phyloP scores from a whole-genome alignment of 371 early-diverging fungal species.

The Batrachochytrium dendrobatidis region DNA sequence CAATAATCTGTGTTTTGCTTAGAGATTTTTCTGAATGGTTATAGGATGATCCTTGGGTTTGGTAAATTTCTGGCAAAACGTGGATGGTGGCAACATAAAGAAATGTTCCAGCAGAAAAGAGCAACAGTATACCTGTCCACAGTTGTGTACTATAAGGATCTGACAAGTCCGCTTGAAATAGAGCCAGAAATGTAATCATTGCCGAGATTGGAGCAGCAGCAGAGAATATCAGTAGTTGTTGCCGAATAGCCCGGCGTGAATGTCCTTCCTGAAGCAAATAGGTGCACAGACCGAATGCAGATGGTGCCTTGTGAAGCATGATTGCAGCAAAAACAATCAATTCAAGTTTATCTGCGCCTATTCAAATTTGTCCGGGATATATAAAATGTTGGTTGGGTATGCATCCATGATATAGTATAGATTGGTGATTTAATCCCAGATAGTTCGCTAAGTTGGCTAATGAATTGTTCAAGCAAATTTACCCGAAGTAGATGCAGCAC shows the following conservation, averaged over 20 bases:
- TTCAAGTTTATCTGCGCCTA: constrained; percentile 47
- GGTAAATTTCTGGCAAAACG: constrained; percentile 55
- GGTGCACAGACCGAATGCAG: constrained; percentile 84
- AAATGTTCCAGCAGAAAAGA: constrained; percentile 86
- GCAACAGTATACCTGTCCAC: constrained; percentile 56
- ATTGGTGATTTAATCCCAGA: not conserved
- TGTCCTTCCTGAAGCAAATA: constrained; percentile 67
- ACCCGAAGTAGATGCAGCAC: constrained; percentile 57
- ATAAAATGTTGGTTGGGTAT: not conserved
- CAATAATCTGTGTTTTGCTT: constrained; percentile 17
- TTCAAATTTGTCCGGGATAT: too few relatives aligned
- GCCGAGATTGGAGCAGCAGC: constrained; percentile 80
- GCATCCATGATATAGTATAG: not conserved
- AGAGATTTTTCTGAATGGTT: constrained; percentile 11
- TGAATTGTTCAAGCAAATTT: not conserved
- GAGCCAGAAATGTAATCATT: constrained; percentile 56
- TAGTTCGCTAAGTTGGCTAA: not conserved
- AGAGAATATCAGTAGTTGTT: constrained; percentile 75
- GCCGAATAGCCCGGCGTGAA: constrained; percentile 54
- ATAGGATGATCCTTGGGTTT: constrained; percentile 4
- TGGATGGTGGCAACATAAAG: constrained; percentile 85
- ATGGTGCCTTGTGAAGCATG: constrained; percentile 93
- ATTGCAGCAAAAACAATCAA: constrained; percentile 91
- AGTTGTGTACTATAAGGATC: constrained; percentile 42
- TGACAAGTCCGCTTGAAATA: constrained; percentile 21